Evolutionary conservation across 345 rosid species (phyloP).

Genomic region (Ceriops tagal): DNA sequence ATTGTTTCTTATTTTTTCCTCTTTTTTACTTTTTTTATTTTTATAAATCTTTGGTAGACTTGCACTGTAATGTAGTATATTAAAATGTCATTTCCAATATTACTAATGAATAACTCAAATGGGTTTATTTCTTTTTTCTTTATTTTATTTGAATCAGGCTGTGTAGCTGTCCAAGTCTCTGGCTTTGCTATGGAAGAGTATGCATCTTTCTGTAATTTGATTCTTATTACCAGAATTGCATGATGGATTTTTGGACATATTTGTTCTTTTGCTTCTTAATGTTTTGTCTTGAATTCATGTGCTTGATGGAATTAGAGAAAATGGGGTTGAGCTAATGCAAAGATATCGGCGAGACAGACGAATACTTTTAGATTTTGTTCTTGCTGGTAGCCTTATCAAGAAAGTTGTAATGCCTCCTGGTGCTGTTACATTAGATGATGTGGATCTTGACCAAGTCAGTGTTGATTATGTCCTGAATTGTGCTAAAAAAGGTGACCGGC

Average conservation of each 20-base stretch:
- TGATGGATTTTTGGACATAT: not conserved
- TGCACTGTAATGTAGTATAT: too few relatives aligned
- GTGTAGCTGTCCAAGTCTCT: not conserved
- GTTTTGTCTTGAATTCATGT: not conserved
- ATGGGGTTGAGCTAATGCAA: slow-evolving; percentile 68
- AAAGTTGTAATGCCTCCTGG: slow-evolving; percentile 98
- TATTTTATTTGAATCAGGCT: too few relatives aligned
- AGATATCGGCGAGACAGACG: slow-evolving; percentile 86
- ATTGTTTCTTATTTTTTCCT: too few relatives aligned
- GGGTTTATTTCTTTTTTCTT: too few relatives aligned
- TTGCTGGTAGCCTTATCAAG: slow-evolving; percentile 82
- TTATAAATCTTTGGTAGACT: too few relatives aligned
- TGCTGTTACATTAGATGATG: slow-evolving; percentile 90
- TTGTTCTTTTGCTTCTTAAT: not conserved
- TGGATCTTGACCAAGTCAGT: slow-evolving; percentile 98
- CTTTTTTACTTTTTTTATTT: too few relatives aligned
- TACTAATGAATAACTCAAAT: too few relatives aligned
- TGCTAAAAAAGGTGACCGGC: slow-evolving; percentile 64
- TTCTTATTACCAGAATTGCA: not conserved
- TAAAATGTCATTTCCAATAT: too few relatives aligned
- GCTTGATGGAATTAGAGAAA: slow-evolving; percentile 49
- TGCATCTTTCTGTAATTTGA: not conserved
- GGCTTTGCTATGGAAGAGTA: slow-evolving; percentile 27
- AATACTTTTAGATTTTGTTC: slow-evolving; percentile 71
- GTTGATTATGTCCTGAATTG: slow-evolving; percentile 86